phyloP scores from a whole-genome alignment of 2,329 filamentous ascomycete species.

The Pseudogymnoascus sp. region DNA sequence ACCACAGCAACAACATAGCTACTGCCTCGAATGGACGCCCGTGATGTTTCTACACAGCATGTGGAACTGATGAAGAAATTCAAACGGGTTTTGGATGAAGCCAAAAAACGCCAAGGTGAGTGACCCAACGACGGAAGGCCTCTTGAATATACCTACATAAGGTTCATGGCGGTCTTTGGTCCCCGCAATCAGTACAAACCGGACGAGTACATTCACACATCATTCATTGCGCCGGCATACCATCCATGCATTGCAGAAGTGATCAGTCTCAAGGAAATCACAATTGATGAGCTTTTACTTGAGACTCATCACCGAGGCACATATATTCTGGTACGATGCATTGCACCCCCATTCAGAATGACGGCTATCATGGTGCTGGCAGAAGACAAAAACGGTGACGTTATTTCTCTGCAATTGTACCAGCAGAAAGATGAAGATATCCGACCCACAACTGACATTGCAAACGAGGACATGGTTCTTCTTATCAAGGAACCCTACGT shows the following conservation, averaged over 20 bases:
- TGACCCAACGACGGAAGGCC: not conserved
- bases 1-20: too few species aligned
- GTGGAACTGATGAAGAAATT: not conserved
- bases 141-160: not conserved
- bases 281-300: conserved; percentile 27
- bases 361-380: conserved; percentile 26
- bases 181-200: not conserved
- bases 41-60: not conserved
- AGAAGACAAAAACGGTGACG: conserved; percentile 17
- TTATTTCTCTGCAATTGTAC: conserved; percentile 36
- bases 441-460: conserved; percentile 29
- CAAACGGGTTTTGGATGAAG: not conserved
- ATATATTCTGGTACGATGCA: conserved; percentile 24
- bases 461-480: conserved; percentile 11
- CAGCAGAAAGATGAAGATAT: conserved; percentile 33
- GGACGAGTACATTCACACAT: not conserved
- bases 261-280: conserved; percentile 19
- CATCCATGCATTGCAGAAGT: conserved; percentile 14
- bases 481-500: conserved; percentile 26
- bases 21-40: not conserved
- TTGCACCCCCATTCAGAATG: conserved; percentile 19
- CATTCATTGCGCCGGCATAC: conserved; percentile 13
- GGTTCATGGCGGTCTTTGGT: not conserved
- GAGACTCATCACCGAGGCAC: conserved; percentile 37
- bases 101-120: not conserved